Evolutionary conservation across 768 basidiomycete genomes (phyloP), one percentile per base, ranked within the genome.

Genomic region (Guyanaporus albipodus): DNA sequence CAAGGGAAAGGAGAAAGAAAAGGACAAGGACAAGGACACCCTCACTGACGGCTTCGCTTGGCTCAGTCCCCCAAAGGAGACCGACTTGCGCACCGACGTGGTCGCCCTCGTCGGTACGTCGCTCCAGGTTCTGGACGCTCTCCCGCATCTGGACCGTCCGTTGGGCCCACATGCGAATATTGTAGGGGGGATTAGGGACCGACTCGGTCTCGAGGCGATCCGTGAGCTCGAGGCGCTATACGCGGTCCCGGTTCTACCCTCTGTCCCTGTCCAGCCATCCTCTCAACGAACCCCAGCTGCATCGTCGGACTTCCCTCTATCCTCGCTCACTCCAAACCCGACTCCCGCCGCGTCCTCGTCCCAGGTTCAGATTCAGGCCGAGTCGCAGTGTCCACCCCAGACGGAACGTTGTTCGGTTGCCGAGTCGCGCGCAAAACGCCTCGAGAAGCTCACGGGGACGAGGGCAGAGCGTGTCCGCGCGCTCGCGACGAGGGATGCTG

Each of bases 151-250:
- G 5, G 21, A 21, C 28, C 18, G 29, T 28, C 2, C 17, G 39
- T 27, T 9, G 29, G 6, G 1, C 4, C 6, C 1, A 2, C 9
- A n/a, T n/a, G 14, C n/a, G 6, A 5, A 14, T 8, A 39, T 60
- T 9, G 52, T 42, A 2, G 2, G 31, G 6, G 48, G 46, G 17
- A 42, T 66, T 12, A 57, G 42, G 35, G 48, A 55, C 24, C 58
- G 58, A 26, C 48, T 66, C 19, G 63, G 56, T n/a, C 55, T 66
- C 17, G 66, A 66, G 38, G 19, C 51, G 18, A 56, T 67, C 40
- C 55, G 63, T 4, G 61, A 55, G 18, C 55, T 66, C 10, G 64
- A 61, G 22, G 32, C 28, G 4, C 23, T 67, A 22, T 63, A 59
- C n/a, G 33, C 33, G 2, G 22, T 27, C 17, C 15, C 53, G 21